Conservation (phyloP, 192 early-diverging fungal genomes). For the Podila verticillata region DNA sequence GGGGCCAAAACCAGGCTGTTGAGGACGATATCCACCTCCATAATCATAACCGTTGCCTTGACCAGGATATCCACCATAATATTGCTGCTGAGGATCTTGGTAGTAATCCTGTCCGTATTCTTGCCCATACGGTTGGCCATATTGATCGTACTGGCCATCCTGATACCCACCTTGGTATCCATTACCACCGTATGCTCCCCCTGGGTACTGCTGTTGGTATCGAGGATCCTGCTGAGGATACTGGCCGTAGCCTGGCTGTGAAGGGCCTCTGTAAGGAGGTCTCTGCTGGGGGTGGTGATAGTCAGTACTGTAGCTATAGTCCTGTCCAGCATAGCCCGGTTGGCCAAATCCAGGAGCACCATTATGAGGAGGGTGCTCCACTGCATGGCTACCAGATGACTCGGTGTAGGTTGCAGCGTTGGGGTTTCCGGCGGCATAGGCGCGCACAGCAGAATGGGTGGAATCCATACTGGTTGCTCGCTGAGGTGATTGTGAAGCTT, state of each 20-base stretch:
- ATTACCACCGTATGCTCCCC: slow-evolving; percentile 5
- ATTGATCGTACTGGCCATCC: slow-evolving; percentile 46
- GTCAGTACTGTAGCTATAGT: slow-evolving; percentile 17
- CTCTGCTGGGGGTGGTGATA: slow-evolving; percentile 19
- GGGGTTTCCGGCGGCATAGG: slow-evolving; percentile 31
- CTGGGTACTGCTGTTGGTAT: slow-evolving; percentile 35
- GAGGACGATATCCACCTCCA: slow-evolving; percentile 13
- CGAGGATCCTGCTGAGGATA: slow-evolving; percentile 26
- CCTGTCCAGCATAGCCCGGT: slow-evolving; percentile 7
- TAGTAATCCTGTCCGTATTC: slow-evolving; percentile 47
- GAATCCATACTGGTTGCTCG: slow-evolving; percentile 2
- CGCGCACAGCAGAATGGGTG: slow-evolving; percentile 5
- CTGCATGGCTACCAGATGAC: slow-evolving; percentile 1
- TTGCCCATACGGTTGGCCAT: slow-evolving; percentile 28
- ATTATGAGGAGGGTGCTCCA: too few species aligned
- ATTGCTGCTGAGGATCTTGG: slow-evolving; percentile 33
- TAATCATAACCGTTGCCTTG: slow-evolving; percentile 30
- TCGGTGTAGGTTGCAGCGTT: slow-evolving; percentile 22
- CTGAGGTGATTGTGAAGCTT: not conserved
- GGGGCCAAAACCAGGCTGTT: slow-evolving; percentile 17
- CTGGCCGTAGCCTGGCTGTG: slow-evolving; percentile 22
- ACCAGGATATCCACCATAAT: slow-evolving; percentile 32
- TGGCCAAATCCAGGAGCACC: not conserved
- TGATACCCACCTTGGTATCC: slow-evolving; percentile 40
- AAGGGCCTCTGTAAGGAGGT: slow-evolving; percentile 19